phyloP scores from a whole-genome alignment of 345 rosid species.

The Pistacia atlantica region DNA sequence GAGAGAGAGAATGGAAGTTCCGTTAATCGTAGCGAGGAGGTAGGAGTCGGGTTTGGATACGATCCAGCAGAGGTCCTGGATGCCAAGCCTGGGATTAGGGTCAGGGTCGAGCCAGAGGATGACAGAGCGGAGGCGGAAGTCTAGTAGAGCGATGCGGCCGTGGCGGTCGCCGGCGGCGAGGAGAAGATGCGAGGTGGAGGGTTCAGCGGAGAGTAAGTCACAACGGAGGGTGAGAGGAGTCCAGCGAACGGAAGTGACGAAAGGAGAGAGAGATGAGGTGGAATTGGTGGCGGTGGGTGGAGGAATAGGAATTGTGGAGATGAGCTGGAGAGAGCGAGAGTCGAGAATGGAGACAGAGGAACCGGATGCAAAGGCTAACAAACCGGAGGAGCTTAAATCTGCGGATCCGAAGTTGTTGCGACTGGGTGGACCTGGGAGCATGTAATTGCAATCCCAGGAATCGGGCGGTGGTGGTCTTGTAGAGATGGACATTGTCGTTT shows the following conservation, averaged over 20 bases:
- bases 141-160: slow-evolving; percentile 84
- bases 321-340: slow-evolving; percentile 83
- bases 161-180: slow-evolving; percentile 94
- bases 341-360: slow-evolving; percentile 79
- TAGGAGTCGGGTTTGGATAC: slow-evolving; percentile 52
- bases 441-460: slow-evolving; percentile 61
- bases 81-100: slow-evolving; percentile 56
- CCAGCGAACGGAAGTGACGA: slow-evolving; percentile 89
- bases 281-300: slow-evolving; percentile 50
- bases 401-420: slow-evolving; percentile 91
- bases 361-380: slow-evolving; percentile 85
- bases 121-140: slow-evolving; percentile 68
- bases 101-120: slow-evolving; percentile 68
- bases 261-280: slow-evolving; percentile 66
- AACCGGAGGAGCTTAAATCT: slow-evolving; percentile 77
- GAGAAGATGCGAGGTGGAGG: slow-evolving; percentile 72
- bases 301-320: slow-evolving; percentile 76
- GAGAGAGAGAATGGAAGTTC: slow-evolving; percentile 68
- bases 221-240: slow-evolving; percentile 73
- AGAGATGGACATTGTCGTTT: slow-evolving; percentile 40
- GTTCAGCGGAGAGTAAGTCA: slow-evolving; percentile 80
- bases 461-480: slow-evolving; percentile 31
- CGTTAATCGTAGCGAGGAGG: slow-evolving; percentile 69
- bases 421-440: slow-evolving; percentile 92
- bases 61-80: slow-evolving; percentile 93